Evolutionary conservation across 2,329 filamentous ascomycete species (phyloP), one percentile per base, ranked within the genome.

Genomic region (Phialophora tarda): DNA sequence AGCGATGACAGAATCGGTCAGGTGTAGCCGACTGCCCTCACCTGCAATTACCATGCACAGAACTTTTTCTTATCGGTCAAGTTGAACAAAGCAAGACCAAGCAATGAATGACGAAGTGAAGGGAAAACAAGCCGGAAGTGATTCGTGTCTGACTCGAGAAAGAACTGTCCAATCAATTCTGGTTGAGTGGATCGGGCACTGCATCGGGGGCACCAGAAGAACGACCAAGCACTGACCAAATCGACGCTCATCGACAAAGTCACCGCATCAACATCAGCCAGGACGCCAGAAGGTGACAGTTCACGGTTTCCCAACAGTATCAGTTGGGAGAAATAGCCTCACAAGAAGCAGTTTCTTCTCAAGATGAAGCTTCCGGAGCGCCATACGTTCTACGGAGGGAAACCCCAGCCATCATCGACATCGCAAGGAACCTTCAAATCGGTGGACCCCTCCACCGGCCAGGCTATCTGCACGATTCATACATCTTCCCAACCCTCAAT

Each of bases 361-460:
- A 63, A 28, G 21, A 69, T 65, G 65, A 58, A 55, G 38, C 62
- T 69, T 32, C 48, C 62, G 26, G 70, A 71, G 44, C 85, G 87
- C 70, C 85, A 90, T 75, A 88, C 92, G 70, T 95, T 90, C 80
- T 92, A 92, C 81, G 85, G 88, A 71, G 92, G 92, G 77, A 84
- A 85, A 75, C 79, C 84, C 53, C 91, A 92, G 74, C 79, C 83
- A 28, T 65, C 70, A 17, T 69, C 64, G 2, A 23, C 51, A 4
- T 86, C 87, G 10, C 80, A 83, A 50, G 82, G 83, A 66, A 88
- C 88, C 55, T 94, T 95, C 80, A 81, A 88, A 69, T 87, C 89
- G 32, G 82, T 94, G 75, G 85, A 95, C 76, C 92, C 92, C 47
- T 87, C 91, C 58, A 93, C 87, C 50, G 87, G 84, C 64, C 81